A percentile compares a stretch with the other conserved stretches of the same genome.
Evolutionary conservation across 768 basidiomycete species (phyloP).

Genomic region (Tremella yokohamensis): DNA sequence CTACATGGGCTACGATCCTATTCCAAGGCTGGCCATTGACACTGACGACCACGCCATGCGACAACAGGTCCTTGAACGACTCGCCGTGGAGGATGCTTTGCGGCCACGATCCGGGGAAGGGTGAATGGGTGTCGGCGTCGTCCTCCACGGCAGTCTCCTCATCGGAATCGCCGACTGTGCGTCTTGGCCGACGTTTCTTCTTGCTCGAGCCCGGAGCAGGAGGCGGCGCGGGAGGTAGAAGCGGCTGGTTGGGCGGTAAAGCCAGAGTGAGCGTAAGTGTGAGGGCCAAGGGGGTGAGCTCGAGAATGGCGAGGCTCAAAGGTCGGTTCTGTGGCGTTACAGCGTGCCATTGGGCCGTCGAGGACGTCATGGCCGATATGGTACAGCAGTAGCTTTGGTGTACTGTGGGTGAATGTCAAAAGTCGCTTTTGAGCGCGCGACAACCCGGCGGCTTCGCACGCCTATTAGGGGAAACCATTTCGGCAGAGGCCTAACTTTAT

Average conservation of each 20-base stretch:
- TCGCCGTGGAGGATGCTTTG: constrained; percentile 4
- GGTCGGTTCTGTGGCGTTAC: constrained; percentile 47
- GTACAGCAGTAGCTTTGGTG: no score
- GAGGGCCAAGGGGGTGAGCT: constrained; percentile 48
- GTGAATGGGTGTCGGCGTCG: not conserved
- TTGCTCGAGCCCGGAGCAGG: constrained; percentile 1
- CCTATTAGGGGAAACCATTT: no score
- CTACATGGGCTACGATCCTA: constrained; percentile 49
- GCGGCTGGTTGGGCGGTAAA: no score
- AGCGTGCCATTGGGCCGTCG: constrained; percentile 34
- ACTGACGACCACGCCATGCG: constrained; percentile 49
- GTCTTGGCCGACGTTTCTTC: constrained; percentile 16
- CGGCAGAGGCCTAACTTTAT: no score
- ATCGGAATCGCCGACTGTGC: constrained; percentile 32
- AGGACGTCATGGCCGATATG: no score
- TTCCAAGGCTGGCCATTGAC: constrained; percentile 50
- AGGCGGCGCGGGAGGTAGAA: constrained; percentile 10
- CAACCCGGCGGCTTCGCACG: no score
- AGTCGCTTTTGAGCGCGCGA: no score
- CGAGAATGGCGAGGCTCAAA: constrained; percentile 45
- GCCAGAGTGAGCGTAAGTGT: constrained; percentile 49
- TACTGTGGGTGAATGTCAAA: no score
- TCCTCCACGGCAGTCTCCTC: constrained; percentile 36
- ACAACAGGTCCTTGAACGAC: constrained; percentile 46
- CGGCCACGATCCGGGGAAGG: constrained; percentile 18